Conservation (phyloP, 176 grass and related monocot species). For the Zea luxurians region DNA sequence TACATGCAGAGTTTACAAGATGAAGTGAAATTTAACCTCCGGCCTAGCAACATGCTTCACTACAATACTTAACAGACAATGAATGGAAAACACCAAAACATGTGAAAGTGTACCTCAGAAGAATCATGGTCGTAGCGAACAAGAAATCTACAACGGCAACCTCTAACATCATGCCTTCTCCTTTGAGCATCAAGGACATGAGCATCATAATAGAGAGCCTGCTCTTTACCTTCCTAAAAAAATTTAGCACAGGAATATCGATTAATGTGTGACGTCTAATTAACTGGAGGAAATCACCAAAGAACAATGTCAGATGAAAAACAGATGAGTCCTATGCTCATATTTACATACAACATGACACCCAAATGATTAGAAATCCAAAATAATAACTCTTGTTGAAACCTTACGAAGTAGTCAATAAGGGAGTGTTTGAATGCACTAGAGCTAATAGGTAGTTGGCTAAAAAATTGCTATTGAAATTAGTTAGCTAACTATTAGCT, state of each 20-base stretch:
- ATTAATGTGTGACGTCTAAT: neutral
- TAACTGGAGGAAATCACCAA: neutral
- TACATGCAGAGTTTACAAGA: no score
- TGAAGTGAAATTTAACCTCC: neutral
- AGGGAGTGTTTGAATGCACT: no score
- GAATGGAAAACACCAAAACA: neutral
- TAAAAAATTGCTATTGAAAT: no score
- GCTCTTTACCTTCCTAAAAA: conserved; percentile 82
- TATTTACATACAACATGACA: neutral
- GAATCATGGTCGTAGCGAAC: conserved; percentile 82
- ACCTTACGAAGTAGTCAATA: neutral
- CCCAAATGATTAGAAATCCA: neutral
- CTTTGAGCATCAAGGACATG: conserved; percentile 84
- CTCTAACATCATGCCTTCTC: conserved; percentile 78
- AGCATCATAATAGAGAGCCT: conserved; percentile 87
- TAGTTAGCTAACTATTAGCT: no score
- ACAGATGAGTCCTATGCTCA: neutral
- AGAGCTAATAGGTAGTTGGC: no score
- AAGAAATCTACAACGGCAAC: conserved; percentile 84
- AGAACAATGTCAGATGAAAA: neutral
- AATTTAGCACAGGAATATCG: neutral
- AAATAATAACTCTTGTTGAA: neutral
- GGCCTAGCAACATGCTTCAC: neutral
- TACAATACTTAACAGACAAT: neutral
- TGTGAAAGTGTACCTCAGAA: conserved; percentile 56